These are phyloP conservation scores for Saksenaea vasiformis DNA, from an alignment of 371 early-diverging fungal species.

Conservation along the genomic window DNA sequence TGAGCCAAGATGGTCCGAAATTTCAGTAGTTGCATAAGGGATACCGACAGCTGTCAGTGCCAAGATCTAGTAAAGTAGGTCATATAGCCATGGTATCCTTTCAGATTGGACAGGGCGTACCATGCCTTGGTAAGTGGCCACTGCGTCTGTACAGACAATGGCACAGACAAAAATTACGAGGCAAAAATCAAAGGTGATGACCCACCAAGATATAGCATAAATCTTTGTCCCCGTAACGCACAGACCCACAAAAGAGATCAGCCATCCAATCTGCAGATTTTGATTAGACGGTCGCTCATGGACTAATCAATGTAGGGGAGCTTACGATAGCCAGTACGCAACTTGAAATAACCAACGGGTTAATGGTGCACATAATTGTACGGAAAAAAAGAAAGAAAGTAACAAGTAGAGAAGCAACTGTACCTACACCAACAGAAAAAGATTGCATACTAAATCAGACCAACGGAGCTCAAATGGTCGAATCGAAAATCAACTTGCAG, in stretches of 20 bases:
- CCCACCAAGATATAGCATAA: conserved; percentile 39
- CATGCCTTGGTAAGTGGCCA: conserved; percentile 23
- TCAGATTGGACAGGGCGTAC: conserved; percentile 9
- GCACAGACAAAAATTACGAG: conserved; percentile 24
- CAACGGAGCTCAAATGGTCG: not conserved
- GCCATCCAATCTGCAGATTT: conserved; percentile 40
- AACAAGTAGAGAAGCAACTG: not conserved
- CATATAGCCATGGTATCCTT: conserved; percentile 2
- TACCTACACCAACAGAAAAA: not conserved
- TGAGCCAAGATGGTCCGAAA: conserved; percentile 19
- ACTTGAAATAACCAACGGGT: not conserved
- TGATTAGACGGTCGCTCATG: not conserved
- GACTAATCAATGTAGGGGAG: not conserved
- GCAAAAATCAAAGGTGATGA: conserved; percentile 26
- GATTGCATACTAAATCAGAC: not conserved
- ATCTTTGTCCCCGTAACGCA: conserved; percentile 26
- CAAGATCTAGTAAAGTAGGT: conserved; percentile 20
- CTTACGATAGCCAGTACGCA: not conserved
- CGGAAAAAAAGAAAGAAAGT: not conserved
- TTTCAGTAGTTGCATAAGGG: conserved; percentile 33
- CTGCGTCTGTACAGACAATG: conserved; percentile 25
- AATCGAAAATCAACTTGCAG: not conserved
- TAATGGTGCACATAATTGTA: not conserved
- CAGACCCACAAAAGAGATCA: conserved; percentile 38
- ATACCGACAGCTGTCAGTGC: conserved; percentile 35